Percentiles rank a stretch among this genome's conserved stretches.
phyloP scores from a whole-genome alignment of 768 basidiomycete genomes.

The Lactarius pseudohatsudake region DNA sequence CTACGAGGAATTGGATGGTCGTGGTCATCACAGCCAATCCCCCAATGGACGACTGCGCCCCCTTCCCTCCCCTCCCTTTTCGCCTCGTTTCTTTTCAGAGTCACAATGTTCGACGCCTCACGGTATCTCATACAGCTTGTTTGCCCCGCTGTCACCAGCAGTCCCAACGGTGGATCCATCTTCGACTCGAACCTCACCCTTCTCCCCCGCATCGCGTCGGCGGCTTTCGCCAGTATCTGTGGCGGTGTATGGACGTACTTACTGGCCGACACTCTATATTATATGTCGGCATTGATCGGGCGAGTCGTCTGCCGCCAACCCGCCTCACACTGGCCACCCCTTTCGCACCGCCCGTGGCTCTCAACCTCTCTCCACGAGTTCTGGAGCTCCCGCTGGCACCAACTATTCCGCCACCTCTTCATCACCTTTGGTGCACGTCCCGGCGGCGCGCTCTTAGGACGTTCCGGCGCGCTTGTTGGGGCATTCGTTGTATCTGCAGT shows the following conservation, averaged over 20 bases:
- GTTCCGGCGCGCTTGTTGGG: slow-evolving; percentile 43
- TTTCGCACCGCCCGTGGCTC: too few relatives aligned
- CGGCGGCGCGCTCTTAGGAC: slow-evolving; percentile 34
- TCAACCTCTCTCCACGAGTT: slow-evolving; percentile 41
- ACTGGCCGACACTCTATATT: slow-evolving; percentile 28
- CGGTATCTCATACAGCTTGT: slow-evolving; percentile 11
- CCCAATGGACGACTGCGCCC: neutral
- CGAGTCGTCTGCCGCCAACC: too few relatives aligned
- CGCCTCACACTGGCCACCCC: too few relatives aligned
- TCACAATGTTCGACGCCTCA: slow-evolving; percentile 5
- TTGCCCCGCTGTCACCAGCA: slow-evolving; percentile 4
- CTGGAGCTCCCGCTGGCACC: slow-evolving; percentile 33
- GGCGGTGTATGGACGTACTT: slow-evolving; percentile 20
- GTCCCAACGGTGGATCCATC: slow-evolving; percentile 1
- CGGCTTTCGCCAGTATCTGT: slow-evolving; percentile 13
- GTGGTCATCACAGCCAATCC: slow-evolving; percentile 17
- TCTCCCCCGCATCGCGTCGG: neutral
- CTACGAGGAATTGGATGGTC: slow-evolving; percentile 2
- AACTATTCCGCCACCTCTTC: slow-evolving; percentile 36
- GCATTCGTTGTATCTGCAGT: slow-evolving; percentile 58
- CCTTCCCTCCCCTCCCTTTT: neutral
- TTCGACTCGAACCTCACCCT: neutral
- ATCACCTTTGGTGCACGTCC: slow-evolving; percentile 35
- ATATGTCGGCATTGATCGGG: slow-evolving; percentile 28
- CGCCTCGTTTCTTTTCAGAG: neutral